A percentile compares a stretch with the other conserved stretches of the same genome.
Conservation (phyloP, 768 basidiomycete genomes). For the Erythrobasidium yunnanense region DNA sequence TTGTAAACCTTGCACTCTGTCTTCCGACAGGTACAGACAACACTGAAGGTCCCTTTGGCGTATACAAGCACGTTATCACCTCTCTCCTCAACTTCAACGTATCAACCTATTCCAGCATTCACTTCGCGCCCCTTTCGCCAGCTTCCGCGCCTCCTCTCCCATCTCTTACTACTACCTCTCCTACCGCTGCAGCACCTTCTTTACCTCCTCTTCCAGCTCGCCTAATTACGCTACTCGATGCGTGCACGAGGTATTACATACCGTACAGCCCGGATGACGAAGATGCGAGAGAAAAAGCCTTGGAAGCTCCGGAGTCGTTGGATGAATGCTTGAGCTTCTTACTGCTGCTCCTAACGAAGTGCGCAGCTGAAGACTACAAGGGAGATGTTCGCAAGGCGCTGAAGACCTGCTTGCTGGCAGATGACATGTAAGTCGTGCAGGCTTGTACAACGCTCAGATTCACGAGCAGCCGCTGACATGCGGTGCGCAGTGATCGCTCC, state of each 20-base stretch:
- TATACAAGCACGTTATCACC: slow-evolving; percentile 20
- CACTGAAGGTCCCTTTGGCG: slow-evolving; percentile 13
- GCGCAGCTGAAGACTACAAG: slow-evolving; percentile 56
- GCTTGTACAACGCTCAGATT: too few species aligned
- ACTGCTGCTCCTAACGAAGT: slow-evolving; percentile 55
- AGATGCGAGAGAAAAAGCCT: neutral
- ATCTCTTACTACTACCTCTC: slow-evolving; percentile 7
- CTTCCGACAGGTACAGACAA: neutral
- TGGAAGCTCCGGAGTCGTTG: slow-evolving; percentile 43
- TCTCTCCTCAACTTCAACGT: slow-evolving; percentile 13
- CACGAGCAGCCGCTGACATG: neutral
- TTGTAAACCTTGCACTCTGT: slow-evolving; percentile 17
- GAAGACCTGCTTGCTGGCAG: slow-evolving; percentile 61
- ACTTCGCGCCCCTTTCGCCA: neutral
- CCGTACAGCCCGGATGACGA: slow-evolving; percentile 25
- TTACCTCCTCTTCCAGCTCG: slow-evolving; percentile 20
- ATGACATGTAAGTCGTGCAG: slow-evolving; percentile 54
- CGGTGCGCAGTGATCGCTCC: slow-evolving; percentile 54
- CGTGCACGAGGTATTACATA: neutral
- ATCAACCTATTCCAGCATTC: neutral
- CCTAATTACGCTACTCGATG: slow-evolving; percentile 6
- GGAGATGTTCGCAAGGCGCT: slow-evolving; percentile 51
- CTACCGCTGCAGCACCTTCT: neutral
- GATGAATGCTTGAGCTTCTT: slow-evolving; percentile 73
- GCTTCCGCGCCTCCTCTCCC: neutral